phyloP scores from a whole-genome alignment of 306 rosid genomes.

The Cicer bijugum region DNA sequence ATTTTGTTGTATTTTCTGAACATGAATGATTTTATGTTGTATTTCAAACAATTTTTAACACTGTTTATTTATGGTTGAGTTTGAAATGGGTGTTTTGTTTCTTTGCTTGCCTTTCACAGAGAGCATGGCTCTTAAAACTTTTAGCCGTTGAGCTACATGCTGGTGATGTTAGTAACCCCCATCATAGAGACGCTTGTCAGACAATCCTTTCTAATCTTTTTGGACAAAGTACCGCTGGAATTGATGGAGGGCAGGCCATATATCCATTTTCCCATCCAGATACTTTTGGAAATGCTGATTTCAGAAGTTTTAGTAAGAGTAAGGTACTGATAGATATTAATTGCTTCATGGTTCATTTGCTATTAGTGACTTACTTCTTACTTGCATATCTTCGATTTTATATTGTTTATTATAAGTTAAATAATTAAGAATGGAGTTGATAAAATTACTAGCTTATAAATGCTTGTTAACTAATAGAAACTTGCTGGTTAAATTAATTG shows the following conservation, averaged over 20 bases:
- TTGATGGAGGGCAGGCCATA: constrained; percentile 51
- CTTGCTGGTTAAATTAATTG: not conserved
- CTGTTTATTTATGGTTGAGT: constrained; percentile 30
- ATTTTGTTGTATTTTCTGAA: not conserved
- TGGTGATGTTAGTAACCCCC: constrained; percentile 71
- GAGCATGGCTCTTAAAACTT: constrained; percentile 91
- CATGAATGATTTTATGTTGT: not conserved
- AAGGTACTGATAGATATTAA: constrained; percentile 62
- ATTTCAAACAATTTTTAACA: constrained; percentile 1
- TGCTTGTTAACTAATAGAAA: constrained; percentile 19
- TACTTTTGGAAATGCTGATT: constrained; percentile 58
- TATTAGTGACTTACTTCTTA: constrained; percentile 29
- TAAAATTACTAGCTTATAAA: not conserved
- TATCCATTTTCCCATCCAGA: constrained; percentile 52
- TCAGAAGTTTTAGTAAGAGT: constrained; percentile 70
- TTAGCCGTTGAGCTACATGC: constrained; percentile 86
- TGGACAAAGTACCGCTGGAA: constrained; percentile 61
- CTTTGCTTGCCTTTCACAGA: constrained; percentile 55
- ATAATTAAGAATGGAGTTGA: not conserved
- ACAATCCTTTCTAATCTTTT: constrained; percentile 76
- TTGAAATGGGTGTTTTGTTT: constrained; percentile 37
- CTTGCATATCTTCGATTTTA: constrained; percentile 35
- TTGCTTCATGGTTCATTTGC: constrained; percentile 30
- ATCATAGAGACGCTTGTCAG: constrained; percentile 72
- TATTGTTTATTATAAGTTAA: constrained; percentile 6